Conservation (phyloP, 345 rosid species). For the Salix purpurea region DNA sequence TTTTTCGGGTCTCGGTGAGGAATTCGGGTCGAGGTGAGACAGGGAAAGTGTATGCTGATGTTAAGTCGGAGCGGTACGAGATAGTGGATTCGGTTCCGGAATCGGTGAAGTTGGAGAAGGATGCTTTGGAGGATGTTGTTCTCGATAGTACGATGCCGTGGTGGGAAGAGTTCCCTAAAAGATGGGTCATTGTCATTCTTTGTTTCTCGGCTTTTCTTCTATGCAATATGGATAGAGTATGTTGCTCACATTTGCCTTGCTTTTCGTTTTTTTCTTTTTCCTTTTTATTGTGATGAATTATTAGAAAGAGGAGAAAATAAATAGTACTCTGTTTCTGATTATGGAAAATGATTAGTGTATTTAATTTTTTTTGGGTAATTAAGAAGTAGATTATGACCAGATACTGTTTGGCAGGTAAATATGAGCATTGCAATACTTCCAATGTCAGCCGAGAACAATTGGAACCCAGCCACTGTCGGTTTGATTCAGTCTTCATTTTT, state of each 20-base stretch:
- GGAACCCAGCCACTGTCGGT: conserved; percentile 88
- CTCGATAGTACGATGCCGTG: conserved; percentile 39
- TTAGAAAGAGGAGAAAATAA: not conserved
- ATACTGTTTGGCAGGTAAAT: conserved; percentile 62
- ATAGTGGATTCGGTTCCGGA: conserved; percentile 24
- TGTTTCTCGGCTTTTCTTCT: conserved; percentile 88
- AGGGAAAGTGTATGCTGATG: conserved; percentile 33
- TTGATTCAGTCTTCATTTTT: conserved; percentile 91
- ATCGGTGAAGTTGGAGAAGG: conserved; percentile 32
- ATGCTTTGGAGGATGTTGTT: conserved; percentile 25
- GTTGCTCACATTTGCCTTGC: conserved; percentile 1
- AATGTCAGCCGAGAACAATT: conserved; percentile 87
- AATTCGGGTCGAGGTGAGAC: conserved; percentile 25
- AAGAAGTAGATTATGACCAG: conserved; percentile 17
- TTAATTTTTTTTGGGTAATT: not conserved
- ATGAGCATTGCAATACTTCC: conserved; percentile 99
- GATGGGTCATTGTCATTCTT: conserved; percentile 79
- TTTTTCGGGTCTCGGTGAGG: conserved; percentile 46
- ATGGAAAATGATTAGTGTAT: not conserved
- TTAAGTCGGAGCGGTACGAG: conserved; percentile 36
- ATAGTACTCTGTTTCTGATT: not conserved
- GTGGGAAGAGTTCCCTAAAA: conserved; percentile 89
- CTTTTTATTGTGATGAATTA: not conserved
- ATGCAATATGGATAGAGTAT: conserved; percentile 91
- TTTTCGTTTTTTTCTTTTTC: not conserved